Evolutionary conservation across 2,329 filamentous ascomycete species (phyloP), one percentile per base, ranked within the genome.

Genomic region (Neophaeococcomyces aloes): DNA sequence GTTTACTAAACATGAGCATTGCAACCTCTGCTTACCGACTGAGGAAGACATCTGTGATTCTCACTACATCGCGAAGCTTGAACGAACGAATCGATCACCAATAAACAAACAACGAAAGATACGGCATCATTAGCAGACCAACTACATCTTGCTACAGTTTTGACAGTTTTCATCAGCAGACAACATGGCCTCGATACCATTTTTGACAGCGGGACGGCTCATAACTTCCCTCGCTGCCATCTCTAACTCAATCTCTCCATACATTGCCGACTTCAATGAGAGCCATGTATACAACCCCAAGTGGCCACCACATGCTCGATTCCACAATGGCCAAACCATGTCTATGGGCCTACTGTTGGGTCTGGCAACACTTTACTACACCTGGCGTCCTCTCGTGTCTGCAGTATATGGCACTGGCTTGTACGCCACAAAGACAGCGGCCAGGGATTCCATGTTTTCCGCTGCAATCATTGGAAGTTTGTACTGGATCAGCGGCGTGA

Each of bases 241-340:
- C 19, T 25, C 36, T 14, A 55, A 50, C 27, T 44, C 40, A 13
- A 13, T 48, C 7, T 49, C 47, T 32, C 42, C 54, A 39, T 64
- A 53, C 53, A 41, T 59, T 13, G 60, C 61, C 19, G 62, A 65
- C 49, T 65, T 53, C 49, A 65, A 63, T 50, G 57, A 67, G 41
- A 70, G 68, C 2, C 69, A 71, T 56, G 59, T 72, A 46, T 57
- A 59, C 42, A 72, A 74, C 51, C 67, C 68, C 0, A 54, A 56
- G 40, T 74, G 70, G 70, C 64, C 68, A 1, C 67, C 68, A 0
- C 70, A 74, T 53, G 70, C 69, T 4, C 64, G 64, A 45, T 74
- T 72, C 59, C 69, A 74, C 58, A 72, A 72, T 50, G 69, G 67
- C 4, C 71, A 74, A 53, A 73, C 69, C 7, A 71, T 74, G 68